These are phyloP conservation scores for Casuarina cunninghamiana DNA, from an alignment of 306 rosid genomes.

Conservation along the genomic window DNA sequence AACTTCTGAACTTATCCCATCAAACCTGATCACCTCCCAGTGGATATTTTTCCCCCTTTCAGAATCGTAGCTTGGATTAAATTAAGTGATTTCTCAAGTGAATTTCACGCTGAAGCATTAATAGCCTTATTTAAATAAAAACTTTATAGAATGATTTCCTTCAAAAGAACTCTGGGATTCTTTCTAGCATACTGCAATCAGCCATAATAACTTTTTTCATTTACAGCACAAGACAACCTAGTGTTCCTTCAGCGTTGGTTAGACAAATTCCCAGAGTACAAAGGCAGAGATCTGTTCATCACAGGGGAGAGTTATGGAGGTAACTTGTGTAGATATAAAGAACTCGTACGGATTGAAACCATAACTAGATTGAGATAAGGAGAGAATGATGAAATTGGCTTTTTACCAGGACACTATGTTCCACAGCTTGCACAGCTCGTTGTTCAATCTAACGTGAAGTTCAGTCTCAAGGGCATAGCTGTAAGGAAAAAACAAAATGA, in stretches of 20 bases:
- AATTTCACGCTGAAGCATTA: too few species aligned
- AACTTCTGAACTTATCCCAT: not conserved
- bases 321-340: conserved; percentile 4
- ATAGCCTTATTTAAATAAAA: too few species aligned
- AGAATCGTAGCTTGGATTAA: too few species aligned
- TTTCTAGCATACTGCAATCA: too few species aligned
- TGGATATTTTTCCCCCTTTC: too few species aligned
- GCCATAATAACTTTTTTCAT: not conserved
- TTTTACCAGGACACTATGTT: conserved; percentile 65
- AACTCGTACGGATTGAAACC: not conserved
- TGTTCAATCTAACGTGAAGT: conserved; percentile 34
- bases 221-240: conserved; percentile 65
- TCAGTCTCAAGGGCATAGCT: conserved; percentile 74
- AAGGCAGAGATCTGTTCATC: conserved; percentile 53
- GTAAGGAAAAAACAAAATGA: conserved; percentile 33
- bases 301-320: conserved; percentile 85
- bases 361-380: not conserved
- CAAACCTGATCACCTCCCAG: too few species aligned
- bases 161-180: too few species aligned
- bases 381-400: conserved; percentile 2
- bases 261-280: conserved; percentile 49
- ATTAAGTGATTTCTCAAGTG: too few species aligned
- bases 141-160: too few species aligned
- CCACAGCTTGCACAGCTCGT: conserved; percentile 78
- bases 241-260: conserved; percentile 62